These are phyloP conservation scores for Pythium aphanidermatum DNA, from an alignment of 352 stramenopile species.

Conservation along the genomic window DNA sequence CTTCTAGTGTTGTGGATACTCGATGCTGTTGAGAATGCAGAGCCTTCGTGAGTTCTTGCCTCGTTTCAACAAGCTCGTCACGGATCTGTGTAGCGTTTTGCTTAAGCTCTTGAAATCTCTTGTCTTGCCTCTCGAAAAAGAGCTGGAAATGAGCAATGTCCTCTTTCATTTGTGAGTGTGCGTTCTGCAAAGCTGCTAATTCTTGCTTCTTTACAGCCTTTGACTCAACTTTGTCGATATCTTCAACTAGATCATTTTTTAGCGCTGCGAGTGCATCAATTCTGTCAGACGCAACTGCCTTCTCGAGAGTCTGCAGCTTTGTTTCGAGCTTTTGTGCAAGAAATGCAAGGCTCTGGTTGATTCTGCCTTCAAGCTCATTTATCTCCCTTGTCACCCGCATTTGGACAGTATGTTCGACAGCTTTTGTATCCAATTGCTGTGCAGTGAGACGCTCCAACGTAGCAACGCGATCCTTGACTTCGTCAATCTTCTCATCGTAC, in stretches of 20 bases:
- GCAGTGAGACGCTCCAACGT: constrained; percentile 45
- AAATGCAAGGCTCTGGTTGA: constrained; percentile 47
- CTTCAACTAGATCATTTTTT: constrained; percentile 51
- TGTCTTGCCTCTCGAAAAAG: constrained; percentile 59
- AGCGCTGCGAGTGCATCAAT: constrained; percentile 41
- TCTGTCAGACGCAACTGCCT: constrained; percentile 38
- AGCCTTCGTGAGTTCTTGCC: constrained; percentile 50
- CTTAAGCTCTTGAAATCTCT: constrained; percentile 52
- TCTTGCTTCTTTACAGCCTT: constrained; percentile 44
- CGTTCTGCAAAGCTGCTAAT: constrained; percentile 41
- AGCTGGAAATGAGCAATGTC: constrained; percentile 49
- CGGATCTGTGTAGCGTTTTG: constrained; percentile 31
- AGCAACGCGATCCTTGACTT: constrained; percentile 45
- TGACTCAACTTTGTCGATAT: constrained; percentile 48
- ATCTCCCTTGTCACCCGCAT: constrained; percentile 63
- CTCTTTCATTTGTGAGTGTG: constrained; percentile 56
- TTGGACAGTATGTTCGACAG: constrained; percentile 57
- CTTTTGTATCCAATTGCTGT: constrained; percentile 51
- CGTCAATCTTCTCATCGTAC: constrained; percentile 52
- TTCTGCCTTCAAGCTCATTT: constrained; percentile 61
- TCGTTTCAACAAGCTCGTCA: constrained; percentile 47
- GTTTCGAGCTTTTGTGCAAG: constrained; percentile 65
- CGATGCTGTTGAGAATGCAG: constrained; percentile 46
- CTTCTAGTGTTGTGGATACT: constrained; percentile 36
- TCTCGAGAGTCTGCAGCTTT: constrained; percentile 53